These are phyloP conservation scores for Botryosphaeria agaves DNA, from an alignment of 2,329 filamentous ascomycete species.

Conservation along the genomic window DNA sequence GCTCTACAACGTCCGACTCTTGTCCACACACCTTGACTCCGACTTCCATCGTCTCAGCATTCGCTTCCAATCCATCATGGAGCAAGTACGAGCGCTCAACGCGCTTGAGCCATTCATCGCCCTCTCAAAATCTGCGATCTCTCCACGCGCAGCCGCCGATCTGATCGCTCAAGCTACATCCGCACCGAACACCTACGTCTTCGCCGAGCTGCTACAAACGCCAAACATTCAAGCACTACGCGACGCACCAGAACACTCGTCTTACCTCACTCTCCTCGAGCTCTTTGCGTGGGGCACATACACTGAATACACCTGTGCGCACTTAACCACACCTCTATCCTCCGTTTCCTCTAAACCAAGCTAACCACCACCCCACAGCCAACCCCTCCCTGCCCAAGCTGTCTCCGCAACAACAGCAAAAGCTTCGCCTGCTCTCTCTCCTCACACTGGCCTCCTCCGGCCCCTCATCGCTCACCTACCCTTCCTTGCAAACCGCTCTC, in stretches of 20 bases:
- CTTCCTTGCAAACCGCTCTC: slow-evolving; percentile 46
- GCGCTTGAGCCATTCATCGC: slow-evolving; percentile 70
- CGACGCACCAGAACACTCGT: slow-evolving; percentile 41
- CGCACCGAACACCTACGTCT: slow-evolving; percentile 79
- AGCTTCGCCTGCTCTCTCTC: slow-evolving; percentile 82
- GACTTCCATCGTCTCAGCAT: too few species aligned
- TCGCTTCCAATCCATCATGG: too few species aligned
- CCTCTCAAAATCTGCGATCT: slow-evolving; percentile 70
- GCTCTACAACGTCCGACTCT: too few species aligned
- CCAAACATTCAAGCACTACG: slow-evolving; percentile 61
- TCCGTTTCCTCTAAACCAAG: not conserved
- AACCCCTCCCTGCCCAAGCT: slow-evolving; percentile 44
- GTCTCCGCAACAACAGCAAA: slow-evolving; percentile 54
- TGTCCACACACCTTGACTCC: too few species aligned
- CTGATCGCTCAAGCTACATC: slow-evolving; percentile 78
- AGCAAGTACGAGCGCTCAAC: slow-evolving; percentile 47
- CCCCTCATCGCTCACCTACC: slow-evolving; percentile 45
- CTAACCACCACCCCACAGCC: slow-evolving; percentile 1
- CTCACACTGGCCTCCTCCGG: slow-evolving; percentile 56
- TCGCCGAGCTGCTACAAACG: slow-evolving; percentile 76
- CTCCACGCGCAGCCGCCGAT: slow-evolving; percentile 69
- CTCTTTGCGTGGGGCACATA: slow-evolving; percentile 92
- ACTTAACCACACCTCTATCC: not conserved
- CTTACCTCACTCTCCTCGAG: slow-evolving; percentile 55
- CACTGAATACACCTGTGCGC: slow-evolving; percentile 48